A percentile compares a stretch with the other conserved stretches of the same genome.
Conservation (phyloP, 352 stramenopile genomes). For the Pythium folliculosum region DNA sequence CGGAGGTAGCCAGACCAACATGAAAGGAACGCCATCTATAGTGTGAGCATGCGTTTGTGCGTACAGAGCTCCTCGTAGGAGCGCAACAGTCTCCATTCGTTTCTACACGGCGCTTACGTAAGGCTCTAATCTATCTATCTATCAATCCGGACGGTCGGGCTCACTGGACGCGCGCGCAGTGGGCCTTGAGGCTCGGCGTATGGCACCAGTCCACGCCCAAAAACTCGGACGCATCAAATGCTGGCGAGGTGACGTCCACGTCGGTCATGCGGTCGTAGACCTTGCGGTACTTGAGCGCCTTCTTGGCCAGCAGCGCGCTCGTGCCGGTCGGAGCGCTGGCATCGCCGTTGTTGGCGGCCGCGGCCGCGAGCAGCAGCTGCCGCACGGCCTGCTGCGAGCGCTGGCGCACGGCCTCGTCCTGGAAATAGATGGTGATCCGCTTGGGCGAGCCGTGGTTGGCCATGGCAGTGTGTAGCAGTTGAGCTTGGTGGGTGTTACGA, state of each 20-base stretch:
- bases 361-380: slow-evolving; percentile 8
- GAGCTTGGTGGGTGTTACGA: too few species aligned
- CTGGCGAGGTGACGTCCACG: slow-evolving; percentile 7
- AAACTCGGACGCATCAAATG: slow-evolving; percentile 57
- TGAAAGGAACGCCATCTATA: too few species aligned
- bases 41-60: too few species aligned
- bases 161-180: slow-evolving; percentile 4
- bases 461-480: too few species aligned
- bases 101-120: too few species aligned
- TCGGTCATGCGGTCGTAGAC: slow-evolving; percentile 21
- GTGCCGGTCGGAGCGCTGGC: not conserved
- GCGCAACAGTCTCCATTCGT: too few species aligned
- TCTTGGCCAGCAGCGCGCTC: not conserved
- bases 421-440: slow-evolving; percentile 12
- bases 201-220: slow-evolving; percentile 48
- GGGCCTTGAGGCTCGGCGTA: slow-evolving; percentile 13
- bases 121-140: too few species aligned
- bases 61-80: not conserved
- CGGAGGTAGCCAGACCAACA: too few species aligned
- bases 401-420: slow-evolving; percentile 14
- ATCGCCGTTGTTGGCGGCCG: not conserved
- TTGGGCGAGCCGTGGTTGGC: too few species aligned
- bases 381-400: slow-evolving; percentile 1
- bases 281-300: slow-evolving; percentile 33
- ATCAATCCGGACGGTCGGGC: too few species aligned